Percentiles rank a stretch among this genome's conserved stretches.
Evolutionary conservation across 768 basidiomycete species (phyloP).

Genomic region (Hypholoma sublateritium): DNA sequence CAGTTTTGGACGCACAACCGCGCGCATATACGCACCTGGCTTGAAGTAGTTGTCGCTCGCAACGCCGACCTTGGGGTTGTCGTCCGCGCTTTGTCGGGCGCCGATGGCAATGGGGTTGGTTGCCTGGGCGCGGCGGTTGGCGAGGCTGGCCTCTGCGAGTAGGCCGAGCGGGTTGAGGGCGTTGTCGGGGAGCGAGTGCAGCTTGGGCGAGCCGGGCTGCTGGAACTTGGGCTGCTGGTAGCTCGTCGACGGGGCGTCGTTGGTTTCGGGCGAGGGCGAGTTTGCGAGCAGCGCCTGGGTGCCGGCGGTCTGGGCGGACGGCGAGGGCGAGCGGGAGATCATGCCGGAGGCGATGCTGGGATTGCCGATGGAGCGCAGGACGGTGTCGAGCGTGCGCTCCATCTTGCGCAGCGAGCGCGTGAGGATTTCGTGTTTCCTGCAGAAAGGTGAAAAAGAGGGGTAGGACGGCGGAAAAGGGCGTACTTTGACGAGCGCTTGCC

Average conservation of each 20-base stretch:
- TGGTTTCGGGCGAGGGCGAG: conserved; percentile 47
- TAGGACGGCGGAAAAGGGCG: conserved; percentile 19
- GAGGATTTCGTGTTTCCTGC: conserved; percentile 81
- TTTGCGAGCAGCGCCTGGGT: conserved; percentile 58
- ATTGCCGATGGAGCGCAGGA: conserved; percentile 85
- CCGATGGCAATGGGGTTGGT: conserved; percentile 38
- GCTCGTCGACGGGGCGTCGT: conserved; percentile 20
- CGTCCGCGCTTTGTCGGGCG: conserved; percentile 35
- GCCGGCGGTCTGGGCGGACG: conserved; percentile 49
- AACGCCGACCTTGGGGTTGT: conserved; percentile 64
- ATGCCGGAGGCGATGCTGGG: conserved; percentile 77
- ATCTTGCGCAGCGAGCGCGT: conserved; percentile 84
- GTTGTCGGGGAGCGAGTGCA: conserved; percentile 92
- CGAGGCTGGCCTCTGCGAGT: conserved; percentile 85
- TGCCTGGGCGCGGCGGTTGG: conserved; percentile 64
- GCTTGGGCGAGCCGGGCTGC: conserved; percentile 70
- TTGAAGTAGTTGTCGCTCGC: conserved; percentile 91
- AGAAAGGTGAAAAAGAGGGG: conserved; percentile 18
- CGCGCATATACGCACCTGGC: conserved; percentile 55
- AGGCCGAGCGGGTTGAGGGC: conserved; percentile 89
- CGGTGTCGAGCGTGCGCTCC: conserved; percentile 91
- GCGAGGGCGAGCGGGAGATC: conserved; percentile 81
- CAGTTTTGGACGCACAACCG: background rate
- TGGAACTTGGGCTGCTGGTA: conserved; percentile 21
- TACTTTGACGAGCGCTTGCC: conserved; percentile 89